phyloP scores from a whole-genome alignment of 1,284 basidiomycete genomes.

The Schizophyllum amplum region DNA sequence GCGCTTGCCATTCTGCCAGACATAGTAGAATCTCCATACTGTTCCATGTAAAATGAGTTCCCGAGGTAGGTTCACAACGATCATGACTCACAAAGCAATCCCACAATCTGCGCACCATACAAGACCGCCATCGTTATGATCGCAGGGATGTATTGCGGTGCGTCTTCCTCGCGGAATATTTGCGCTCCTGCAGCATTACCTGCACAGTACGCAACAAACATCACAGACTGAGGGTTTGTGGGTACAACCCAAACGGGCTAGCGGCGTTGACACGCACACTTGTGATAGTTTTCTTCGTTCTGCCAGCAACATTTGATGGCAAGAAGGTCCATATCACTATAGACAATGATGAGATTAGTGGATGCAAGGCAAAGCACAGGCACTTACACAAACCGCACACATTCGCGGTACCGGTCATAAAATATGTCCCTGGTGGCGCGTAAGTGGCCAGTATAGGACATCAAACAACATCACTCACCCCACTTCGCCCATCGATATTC shows the following conservation, averaged over 20 bases:
- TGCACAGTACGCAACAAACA: constrained; percentile 13
- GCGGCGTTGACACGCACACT: neutral
- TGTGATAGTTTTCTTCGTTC: constrained; percentile 13
- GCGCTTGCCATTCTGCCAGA: constrained; percentile 2
- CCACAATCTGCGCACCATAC: neutral
- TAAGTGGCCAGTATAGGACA: neutral
- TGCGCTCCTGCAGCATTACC: constrained; percentile 11
- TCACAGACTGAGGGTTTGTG: constrained; percentile 8
- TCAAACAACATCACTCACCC: constrained; percentile 10
- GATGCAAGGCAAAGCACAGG: constrained; percentile 1
- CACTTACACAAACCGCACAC: constrained; percentile 10
- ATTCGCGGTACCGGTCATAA: constrained; percentile 3
- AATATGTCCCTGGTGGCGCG: neutral
- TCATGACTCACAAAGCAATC: neutral
- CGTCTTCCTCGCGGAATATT: constrained; percentile 14
- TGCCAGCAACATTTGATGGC: constrained; percentile 12
- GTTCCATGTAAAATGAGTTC: neutral
- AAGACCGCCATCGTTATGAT: constrained; percentile 1
- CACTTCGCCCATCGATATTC: constrained; percentile 4
- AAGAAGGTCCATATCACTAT: constrained; percentile 6
- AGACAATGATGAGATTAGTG: neutral
- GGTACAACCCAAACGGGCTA: neutral
- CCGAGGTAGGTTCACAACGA: neutral
- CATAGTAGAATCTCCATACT: constrained; percentile 3
- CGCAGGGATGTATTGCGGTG: constrained; percentile 2